Base-by-base conservation (phyloP, 352 stramenopile species). In the Blastocystis sp. region DNA sequence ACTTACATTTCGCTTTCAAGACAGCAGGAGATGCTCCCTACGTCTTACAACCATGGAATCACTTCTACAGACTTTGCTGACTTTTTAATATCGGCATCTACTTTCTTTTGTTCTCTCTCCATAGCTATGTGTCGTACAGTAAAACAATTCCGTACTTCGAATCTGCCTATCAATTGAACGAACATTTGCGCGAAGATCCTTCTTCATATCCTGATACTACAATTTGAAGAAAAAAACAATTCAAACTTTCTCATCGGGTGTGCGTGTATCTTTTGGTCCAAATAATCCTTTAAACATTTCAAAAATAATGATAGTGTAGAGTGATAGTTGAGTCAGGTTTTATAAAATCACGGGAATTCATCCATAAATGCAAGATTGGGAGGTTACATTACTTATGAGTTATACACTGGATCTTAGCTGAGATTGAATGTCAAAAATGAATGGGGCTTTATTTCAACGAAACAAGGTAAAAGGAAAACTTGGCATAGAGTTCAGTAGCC, bases 201-300 rank as follows among this genome's bases (percentile, higher is more conserved):
- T 63, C 27, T 80, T 80, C 69, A 80, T 80, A 32, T 80, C 69
- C 5, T 27, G 27, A n/a, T 80, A 80, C 69, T 80, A 80, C 24
- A 35, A 12, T 27, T 63, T 46, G 12, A 58, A 39, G 4, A 4
- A 39, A 19, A 19, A 32, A 39, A 14, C 1, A 49, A 29, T 39
- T 37, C 6, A 27, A 42, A 61, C 69, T 52, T 80, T 80, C 46
- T 80, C 69, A 32, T 80, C 43, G 39, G 69, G 69, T 65, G 69
- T 80, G 4, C 69, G 43, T 32, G 32, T 80, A 63, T 80, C 69
- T 52, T 80, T 80, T 32, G 69, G 69, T 43, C 52, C 21, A 63
- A 80, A 80, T 43, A 80, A 43, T 49, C 51, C 35, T 4, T 39
- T 80, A 63, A 80, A 80, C 69, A 80, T 80, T 19, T 0, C 59